Evolutionary conservation across 2,329 filamentous ascomycete species (phyloP), one percentile per base, ranked within the genome.

Genomic region (Alternaria sp.): DNA sequence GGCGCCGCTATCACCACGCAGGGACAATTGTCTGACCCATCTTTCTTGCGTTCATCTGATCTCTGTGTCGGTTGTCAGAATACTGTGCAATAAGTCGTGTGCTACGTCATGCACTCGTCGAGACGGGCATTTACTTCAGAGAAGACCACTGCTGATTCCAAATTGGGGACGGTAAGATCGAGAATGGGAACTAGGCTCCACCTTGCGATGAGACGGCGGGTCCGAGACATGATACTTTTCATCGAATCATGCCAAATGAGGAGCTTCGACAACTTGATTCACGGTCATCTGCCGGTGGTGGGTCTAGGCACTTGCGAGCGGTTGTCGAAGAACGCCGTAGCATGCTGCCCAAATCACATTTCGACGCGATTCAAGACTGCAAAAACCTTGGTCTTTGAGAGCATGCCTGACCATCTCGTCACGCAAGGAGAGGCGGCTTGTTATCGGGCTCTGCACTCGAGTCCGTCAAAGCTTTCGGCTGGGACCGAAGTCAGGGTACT

Each of bases 401-500:
- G 56, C 44, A 51, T 25, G 23, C 30, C 26, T n/a, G 28, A 18
- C 21, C 33, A 50, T 37, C 14, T 14, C 56, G 26, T 59, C 46
- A 46, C 50, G 50, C 64, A 58, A 61, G 53, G 47, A 47, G 23
- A 45, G 37, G 15, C 49, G 25, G 51, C 37, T 60, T 58, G 49
- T 57, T 51, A 49, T 65, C 47, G 47, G 53, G 49, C 41, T 54
- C 57, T 54, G 46, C 45, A 64, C 44, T 55, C 60, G 25, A 62
- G 47, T 37, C 55, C 41, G 54, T 63, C 65, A 61, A 60, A 67
- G 59, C 63, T 49, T 61, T 72, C 72, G 71, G 73, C 60, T 67
- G 61, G 58, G 64, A 58, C 75, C 75, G 74, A 74, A 45, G 61
- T 67, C 65, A 71, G 65, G 67, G 70, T 69, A 69, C 64, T 61